Evolutionary conservation across 1,284 basidiomycete species (phyloP).

Genomic region (Coniophora puteana): DNA sequence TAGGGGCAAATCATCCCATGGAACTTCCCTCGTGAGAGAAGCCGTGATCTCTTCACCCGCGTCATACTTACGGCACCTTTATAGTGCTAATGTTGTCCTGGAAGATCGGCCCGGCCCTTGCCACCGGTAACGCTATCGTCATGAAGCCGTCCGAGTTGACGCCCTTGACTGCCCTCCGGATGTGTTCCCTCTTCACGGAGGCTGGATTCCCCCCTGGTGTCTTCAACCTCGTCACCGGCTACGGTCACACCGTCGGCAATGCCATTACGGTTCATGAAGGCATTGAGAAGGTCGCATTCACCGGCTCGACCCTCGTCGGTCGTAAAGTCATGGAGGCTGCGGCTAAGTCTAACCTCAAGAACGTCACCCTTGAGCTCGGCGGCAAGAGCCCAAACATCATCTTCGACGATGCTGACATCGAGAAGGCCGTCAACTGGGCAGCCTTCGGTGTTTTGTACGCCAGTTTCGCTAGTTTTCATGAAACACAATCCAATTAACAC

Average conservation of each 20-base stretch:
- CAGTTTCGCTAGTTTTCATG: constrained; percentile 3
- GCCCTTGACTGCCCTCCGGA: constrained; percentile 73
- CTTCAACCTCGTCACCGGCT: constrained; percentile 67
- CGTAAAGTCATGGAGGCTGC: constrained; percentile 83
- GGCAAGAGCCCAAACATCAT: constrained; percentile 87
- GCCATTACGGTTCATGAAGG: constrained; percentile 63
- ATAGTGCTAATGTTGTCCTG: constrained; percentile 72
- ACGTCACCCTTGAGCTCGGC: constrained; percentile 88
- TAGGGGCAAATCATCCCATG: constrained; percentile 81
- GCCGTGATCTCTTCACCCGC: neutral
- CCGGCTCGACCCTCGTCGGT: constrained; percentile 77
- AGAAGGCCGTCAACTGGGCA: constrained; percentile 81
- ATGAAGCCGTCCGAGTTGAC: constrained; percentile 92
- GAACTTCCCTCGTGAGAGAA: constrained; percentile 58
- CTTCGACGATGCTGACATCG: constrained; percentile 71
- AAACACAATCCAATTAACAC: constrained; percentile 32
- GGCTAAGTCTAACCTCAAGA: constrained; percentile 84
- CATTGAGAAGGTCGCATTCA: constrained; percentile 75
- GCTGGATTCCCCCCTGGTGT: constrained; percentile 71
- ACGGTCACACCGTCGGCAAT: constrained; percentile 64
- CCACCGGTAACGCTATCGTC: constrained; percentile 80
- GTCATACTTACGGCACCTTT: neutral
- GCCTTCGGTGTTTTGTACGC: constrained; percentile 76
- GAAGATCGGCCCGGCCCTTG: constrained; percentile 86
- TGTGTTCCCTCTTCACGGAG: constrained; percentile 43